Percentiles rank a stretch among this genome's conserved stretches.
Conservation (phyloP, 352 stramenopile genomes). For the Sclerospora graminicola region DNA sequence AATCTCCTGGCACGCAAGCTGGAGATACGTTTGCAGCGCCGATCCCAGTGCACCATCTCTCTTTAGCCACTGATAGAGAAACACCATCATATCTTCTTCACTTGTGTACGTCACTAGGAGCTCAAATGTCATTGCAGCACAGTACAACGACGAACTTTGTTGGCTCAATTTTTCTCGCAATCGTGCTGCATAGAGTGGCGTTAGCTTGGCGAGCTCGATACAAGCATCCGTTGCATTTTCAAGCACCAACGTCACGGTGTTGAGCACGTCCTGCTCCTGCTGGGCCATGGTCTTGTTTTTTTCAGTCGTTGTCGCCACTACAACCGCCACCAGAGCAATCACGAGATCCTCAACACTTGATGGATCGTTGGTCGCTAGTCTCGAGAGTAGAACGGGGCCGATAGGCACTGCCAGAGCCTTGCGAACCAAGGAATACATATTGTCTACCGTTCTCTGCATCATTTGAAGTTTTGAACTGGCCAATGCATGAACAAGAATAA, state of each 20-base stretch:
- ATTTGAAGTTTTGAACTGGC: constrained; percentile 23
- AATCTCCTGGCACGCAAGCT: constrained; percentile 10
- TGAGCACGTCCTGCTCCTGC: constrained; percentile 23
- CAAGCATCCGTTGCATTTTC: constrained; percentile 17
- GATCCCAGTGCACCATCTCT: constrained; percentile 10
- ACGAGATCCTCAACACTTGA: constrained; percentile 26
- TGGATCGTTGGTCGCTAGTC: constrained; percentile 43
- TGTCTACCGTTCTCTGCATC: constrained; percentile 6
- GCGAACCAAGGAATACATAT: constrained; percentile 3
- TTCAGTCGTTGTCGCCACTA: constrained; percentile 9
- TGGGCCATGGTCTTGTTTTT: constrained; percentile 17
- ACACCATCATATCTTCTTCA: constrained; percentile 22
- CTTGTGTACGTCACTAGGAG: constrained; percentile 9
- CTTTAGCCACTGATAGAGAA: constrained; percentile 37
- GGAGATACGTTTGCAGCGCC: constrained; percentile 17
- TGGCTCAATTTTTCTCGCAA: constrained; percentile 23
- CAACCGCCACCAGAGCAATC: constrained; percentile 21
- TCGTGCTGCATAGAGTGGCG: constrained; percentile 27
- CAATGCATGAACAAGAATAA: constrained; percentile 36
- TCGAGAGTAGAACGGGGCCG: constrained; percentile 29
- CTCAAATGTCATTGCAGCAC: constrained; percentile 11
- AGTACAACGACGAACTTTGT: constrained; percentile 19
- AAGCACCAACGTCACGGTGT: not conserved
- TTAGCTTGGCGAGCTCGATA: constrained; percentile 23
- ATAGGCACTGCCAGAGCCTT: constrained; percentile 27